Conservation (phyloP, 352 stramenopile species). For the Phytophthora palmivora region DNA sequence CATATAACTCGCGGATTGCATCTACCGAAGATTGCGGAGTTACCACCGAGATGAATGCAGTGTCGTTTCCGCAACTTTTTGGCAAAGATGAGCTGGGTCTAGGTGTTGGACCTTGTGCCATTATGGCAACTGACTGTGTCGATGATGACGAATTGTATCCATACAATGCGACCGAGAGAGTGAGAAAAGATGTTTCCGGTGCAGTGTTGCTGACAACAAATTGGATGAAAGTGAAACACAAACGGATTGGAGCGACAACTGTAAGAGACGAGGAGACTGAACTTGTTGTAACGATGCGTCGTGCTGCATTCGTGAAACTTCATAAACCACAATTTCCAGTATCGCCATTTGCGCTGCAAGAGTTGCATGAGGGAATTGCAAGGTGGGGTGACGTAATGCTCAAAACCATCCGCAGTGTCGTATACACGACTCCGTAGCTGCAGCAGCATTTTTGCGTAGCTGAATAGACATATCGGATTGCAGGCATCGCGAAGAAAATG, state of each 20-base stretch:
- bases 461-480: too few species aligned
- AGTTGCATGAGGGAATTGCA: conserved; percentile 37
- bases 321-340: conserved; percentile 31
- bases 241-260: conserved; percentile 2
- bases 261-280: conserved; percentile 29
- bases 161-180: conserved; percentile 35
- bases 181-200: conserved; percentile 45
- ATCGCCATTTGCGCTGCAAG: conserved; percentile 29
- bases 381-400: conserved; percentile 47
- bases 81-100: conserved; percentile 21
- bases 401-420: conserved; percentile 38
- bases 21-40: conserved; percentile 28
- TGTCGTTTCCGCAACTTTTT: conserved; percentile 39
- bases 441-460: conserved; percentile 1
- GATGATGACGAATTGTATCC: conserved; percentile 52
- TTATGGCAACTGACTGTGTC: conserved; percentile 36
- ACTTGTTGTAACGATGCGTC: conserved; percentile 39
- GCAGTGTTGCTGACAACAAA: conserved; percentile 28
- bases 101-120: conserved; percentile 20
- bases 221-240: conserved; percentile 19
- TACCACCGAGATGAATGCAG: conserved; percentile 42
- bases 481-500: too few species aligned
- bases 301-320: conserved; percentile 36
- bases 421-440: conserved; percentile 33
- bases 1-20: conserved; percentile 38